Evolutionary conservation across 2,329 filamentous ascomycete genomes (phyloP).

Genomic region (Immersiporthe knoxdaviesiana): DNA sequence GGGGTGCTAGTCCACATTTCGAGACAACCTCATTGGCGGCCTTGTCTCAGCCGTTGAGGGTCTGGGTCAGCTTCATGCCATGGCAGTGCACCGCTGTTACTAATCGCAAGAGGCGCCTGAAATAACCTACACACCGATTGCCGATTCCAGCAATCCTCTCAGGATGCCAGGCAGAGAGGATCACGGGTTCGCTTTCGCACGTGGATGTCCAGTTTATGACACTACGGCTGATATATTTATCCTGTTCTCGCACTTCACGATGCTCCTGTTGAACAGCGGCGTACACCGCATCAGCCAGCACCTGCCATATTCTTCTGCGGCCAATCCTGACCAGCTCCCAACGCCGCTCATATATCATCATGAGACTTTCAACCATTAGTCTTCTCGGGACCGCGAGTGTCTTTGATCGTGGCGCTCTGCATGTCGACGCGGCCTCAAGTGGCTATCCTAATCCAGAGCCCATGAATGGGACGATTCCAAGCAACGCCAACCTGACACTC

Average conservation of each 20-base stretch:
- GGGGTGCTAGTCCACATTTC: background rate
- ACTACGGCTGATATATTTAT: background rate
- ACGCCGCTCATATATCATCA: background rate
- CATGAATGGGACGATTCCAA: slow-evolving; percentile 1
- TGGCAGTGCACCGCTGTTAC: background rate
- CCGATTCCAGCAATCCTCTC: background rate
- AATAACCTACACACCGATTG: background rate
- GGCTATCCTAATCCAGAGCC: slow-evolving; percentile 5
- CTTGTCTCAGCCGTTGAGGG: background rate
- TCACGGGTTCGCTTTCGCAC: background rate
- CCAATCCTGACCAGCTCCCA: background rate
- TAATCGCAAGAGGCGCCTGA: background rate
- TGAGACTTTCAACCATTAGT: background rate
- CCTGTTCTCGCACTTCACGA: background rate
- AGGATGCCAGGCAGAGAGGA: background rate
- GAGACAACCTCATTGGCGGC: background rate
- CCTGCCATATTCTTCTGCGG: background rate
- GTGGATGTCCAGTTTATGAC: background rate
- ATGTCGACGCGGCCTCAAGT: background rate
- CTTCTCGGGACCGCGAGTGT: background rate
- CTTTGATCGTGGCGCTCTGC: background rate
- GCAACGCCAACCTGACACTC: slow-evolving; percentile 6
- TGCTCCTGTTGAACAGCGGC: background rate
- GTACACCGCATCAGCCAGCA: background rate
- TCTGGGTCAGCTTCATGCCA: background rate